Conservation (phyloP, 1,284 basidiomycete species). For the Leccinum angustisporum region DNA sequence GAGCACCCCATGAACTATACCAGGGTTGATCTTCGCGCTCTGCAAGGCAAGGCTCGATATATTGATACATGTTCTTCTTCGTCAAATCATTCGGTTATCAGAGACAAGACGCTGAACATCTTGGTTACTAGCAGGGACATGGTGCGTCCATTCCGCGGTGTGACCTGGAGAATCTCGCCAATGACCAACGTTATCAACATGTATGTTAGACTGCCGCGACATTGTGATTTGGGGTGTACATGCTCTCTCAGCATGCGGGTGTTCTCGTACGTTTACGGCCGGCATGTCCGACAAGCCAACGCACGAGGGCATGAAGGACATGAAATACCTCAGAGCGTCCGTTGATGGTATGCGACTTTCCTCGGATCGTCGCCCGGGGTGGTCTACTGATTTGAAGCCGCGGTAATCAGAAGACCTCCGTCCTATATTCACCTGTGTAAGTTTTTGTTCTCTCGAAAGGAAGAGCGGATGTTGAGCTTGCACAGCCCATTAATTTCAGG, state of each 20-base stretch:
- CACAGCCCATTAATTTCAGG: slow-evolving; percentile 50
- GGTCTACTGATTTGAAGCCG: slow-evolving; percentile 1
- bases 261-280: slow-evolving; percentile 48
- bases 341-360: slow-evolving; percentile 49
- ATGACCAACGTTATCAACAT: not conserved
- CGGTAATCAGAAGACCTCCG: slow-evolving; percentile 51
- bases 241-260: slow-evolving; percentile 50
- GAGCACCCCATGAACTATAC: slow-evolving; percentile 32
- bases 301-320: slow-evolving; percentile 50
- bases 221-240: slow-evolving; percentile 52
- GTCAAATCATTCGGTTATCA: slow-evolving; percentile 34
- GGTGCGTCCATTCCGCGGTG: slow-evolving; percentile 21
- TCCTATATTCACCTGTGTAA: slow-evolving; percentile 57
- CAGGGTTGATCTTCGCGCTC: slow-evolving; percentile 12
- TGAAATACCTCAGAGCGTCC: slow-evolving; percentile 58
- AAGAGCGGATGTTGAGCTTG: not conserved
- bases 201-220: slow-evolving; percentile 45
- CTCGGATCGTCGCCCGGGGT: not conserved
- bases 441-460: slow-evolving; percentile 14
- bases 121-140: slow-evolving; percentile 43
- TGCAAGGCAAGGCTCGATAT: not conserved
- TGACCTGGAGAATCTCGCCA: not conserved
- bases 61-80: slow-evolving; percentile 2
- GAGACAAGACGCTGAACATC: slow-evolving; percentile 42
- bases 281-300: slow-evolving; percentile 45